Base-by-base conservation (phyloP, 176 grass and related monocot genomes). In the Pontederia crassipes region DNA sequence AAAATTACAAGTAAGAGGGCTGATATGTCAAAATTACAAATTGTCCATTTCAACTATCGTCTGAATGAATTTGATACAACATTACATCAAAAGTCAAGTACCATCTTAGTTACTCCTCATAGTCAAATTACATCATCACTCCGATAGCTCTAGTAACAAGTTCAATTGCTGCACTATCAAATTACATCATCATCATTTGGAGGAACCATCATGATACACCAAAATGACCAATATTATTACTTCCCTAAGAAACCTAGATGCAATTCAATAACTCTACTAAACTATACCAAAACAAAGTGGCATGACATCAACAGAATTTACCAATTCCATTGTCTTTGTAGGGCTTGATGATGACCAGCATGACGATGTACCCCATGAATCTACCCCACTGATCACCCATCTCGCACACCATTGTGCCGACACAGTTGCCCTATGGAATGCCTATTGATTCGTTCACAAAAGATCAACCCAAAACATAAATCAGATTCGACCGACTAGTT, bases 391-490 rank as follows among this genome's bases (percentile, higher is more conserved):
- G 92, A 57, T 91, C 92, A 46, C 83, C 92, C 81, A 90, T 88
- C 73, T 97, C 90, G 79, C 87, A 97, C 46, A 97, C 87, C 52
- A 97, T 87, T 45, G 87, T 97, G 17, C 92, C 92, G 45, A 97
- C 92, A 75, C 83, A 97, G 59, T 88, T 91, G 0, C 83, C 11
- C 76, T 75, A 40, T 82, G 74, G 66, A 82, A 82, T 0, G 74
- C 73, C 79, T 82, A 24, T 4, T 3, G 18, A 65, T 50, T 68
- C 17, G 16, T 12, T 59, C 29, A 53, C 62, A 69, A 40, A 3
- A 3, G 4, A 40, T 40, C 32, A 40, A 40, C 32, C 32, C 32
- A 40, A 40, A 40, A 40, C 32, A 0, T 24, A 24, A 24, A 24
- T 40, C 32, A 7, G 6, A 40, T 2, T 40, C 32, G 32, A 40